Base-by-base conservation (phyloP, 306 rosid genomes). In the Malus fusca region DNA sequence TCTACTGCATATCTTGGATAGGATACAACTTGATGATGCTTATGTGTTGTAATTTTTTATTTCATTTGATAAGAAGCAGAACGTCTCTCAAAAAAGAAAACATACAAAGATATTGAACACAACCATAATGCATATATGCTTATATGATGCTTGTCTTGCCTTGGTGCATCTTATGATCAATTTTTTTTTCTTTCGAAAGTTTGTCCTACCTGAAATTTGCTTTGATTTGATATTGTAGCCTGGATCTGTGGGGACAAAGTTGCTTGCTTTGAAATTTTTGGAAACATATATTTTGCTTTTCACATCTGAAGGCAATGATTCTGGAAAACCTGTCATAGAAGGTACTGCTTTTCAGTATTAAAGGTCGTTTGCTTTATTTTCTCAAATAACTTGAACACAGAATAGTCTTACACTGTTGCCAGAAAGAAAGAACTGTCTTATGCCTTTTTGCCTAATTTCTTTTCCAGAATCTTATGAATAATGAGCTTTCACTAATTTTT, bases 261-360 rank as follows among this genome's bases (percentile, higher is more conserved):
- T 95, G 89, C 83, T 89, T 76, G 99, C 96, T 11, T 85, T 95
- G 87, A 95, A 95, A 83, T 92, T 89, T 83, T 75, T 92, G 91
- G 99, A 95, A 86, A 84, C 88, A n/a, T 82, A 87, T 84, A 90
- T 92, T 71, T 82, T 90, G 76, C 86, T 89, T 68, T 92, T 92
- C 80, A 85, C 99, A 44, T 79, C 92, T 25, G 92, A 95, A 60
- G 43, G 43, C 70, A 73, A 67, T 85, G 90, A 85, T 78, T 67
- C 88, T 69, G 97, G 89, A 74, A 84, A 88, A 75, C 73, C 85
- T 73, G 60, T 66, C 51, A 77, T 85, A 65, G 92, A 88, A 92
- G 98, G 98, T 95, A 92, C 77, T 75, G 67, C 80, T 81, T 79
- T 72, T 69, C 58, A 65, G 68, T 44, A 75, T 78, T 72, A 62